Conservation (phyloP, 1,139 yeast species). For the Ogataea hybrid region DNA sequence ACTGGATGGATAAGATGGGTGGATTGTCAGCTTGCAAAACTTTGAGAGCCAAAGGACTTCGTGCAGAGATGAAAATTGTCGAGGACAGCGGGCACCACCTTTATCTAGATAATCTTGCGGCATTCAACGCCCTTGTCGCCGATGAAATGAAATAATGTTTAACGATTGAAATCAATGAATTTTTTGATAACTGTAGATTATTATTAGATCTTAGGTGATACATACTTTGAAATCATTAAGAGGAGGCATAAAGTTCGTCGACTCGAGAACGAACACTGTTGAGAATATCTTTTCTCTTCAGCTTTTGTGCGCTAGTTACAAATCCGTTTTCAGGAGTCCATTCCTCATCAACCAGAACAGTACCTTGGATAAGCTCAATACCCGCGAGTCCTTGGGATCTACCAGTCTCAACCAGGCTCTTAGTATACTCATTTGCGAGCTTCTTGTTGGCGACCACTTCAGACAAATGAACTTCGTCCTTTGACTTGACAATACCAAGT, state of each 20-base stretch:
- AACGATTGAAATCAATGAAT: not conserved
- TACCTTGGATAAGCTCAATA: conserved; percentile 80
- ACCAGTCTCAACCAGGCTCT: conserved; percentile 71
- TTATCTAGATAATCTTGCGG: conserved; percentile 56
- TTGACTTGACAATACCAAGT: conserved; percentile 45
- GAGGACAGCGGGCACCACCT: conserved; percentile 69
- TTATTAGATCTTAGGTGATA: conserved; percentile 2
- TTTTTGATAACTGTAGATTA: not conserved
- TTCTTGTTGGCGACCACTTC: conserved; percentile 56
- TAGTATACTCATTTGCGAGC: conserved; percentile 53
- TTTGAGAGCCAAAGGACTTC: conserved; percentile 33
- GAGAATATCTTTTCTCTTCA: conserved; percentile 90
- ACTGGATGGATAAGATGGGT: conserved; percentile 73
- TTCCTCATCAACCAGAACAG: conserved; percentile 80
- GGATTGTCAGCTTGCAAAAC: conserved; percentile 45
- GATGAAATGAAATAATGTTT: conserved; percentile 39
- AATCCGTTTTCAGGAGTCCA: conserved; percentile 98
- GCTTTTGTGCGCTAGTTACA: conserved; percentile 93
- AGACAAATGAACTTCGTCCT: conserved; percentile 46
- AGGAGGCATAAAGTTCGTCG: conserved; percentile 48
- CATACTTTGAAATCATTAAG: conserved; percentile 2
- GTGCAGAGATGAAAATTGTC: conserved; percentile 45
- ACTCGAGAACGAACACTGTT: conserved; percentile 59
- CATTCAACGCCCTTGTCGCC: conserved; percentile 49
- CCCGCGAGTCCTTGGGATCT: conserved; percentile 78